Percentiles rank a stretch among this genome's conserved stretches.
These are phyloP conservation scores for Globisporangium cystogenes DNA, from an alignment of 352 stramenopile genomes.

Conservation along the genomic window DNA sequence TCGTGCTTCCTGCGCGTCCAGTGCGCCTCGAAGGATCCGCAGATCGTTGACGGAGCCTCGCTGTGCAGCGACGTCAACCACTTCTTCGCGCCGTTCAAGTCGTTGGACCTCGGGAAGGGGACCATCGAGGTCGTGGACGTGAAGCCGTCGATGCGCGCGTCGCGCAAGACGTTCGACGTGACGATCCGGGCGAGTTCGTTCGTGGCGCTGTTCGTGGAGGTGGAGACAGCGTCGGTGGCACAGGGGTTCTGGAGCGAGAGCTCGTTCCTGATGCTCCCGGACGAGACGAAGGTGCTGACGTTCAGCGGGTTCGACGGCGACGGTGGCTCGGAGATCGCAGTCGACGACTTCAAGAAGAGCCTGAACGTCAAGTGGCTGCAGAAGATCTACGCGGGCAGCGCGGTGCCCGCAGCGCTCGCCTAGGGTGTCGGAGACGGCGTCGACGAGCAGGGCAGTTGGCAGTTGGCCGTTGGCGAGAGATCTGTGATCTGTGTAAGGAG, in stretches of 20 bases:
- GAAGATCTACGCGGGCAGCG: constrained; percentile 45
- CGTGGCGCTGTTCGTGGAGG: constrained; percentile 74
- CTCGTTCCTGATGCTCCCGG: constrained; percentile 66
- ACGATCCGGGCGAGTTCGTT: constrained; percentile 38
- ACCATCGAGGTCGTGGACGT: constrained; percentile 18
- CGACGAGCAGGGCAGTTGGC: too few relatives aligned
- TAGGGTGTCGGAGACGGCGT: background rate
- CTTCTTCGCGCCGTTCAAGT: constrained; percentile 71
- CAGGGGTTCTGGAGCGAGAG: constrained; percentile 67
- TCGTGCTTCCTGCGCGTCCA: constrained; percentile 57
- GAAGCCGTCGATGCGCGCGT: background rate
- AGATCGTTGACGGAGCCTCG: constrained; percentile 3
- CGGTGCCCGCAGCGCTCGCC: background rate
- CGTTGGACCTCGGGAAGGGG: constrained; percentile 35
- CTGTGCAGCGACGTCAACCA: constrained; percentile 44
- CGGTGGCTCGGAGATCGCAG: constrained; percentile 8
- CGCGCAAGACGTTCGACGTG: constrained; percentile 26
- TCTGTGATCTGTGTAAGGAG: too few relatives aligned
- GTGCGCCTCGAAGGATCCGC: constrained; percentile 14
- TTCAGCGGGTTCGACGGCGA: constrained; percentile 30
- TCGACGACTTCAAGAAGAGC: constrained; percentile 26
- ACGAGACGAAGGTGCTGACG: constrained; percentile 36
- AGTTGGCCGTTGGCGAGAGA: too few relatives aligned
- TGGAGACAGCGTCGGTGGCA: constrained; percentile 33
- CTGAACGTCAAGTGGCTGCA: constrained; percentile 67